A percentile compares a stretch with the other conserved stretches of the same genome.
Conservation (phyloP, 306 rosid species). For the Luffa aegyptiaca region DNA sequence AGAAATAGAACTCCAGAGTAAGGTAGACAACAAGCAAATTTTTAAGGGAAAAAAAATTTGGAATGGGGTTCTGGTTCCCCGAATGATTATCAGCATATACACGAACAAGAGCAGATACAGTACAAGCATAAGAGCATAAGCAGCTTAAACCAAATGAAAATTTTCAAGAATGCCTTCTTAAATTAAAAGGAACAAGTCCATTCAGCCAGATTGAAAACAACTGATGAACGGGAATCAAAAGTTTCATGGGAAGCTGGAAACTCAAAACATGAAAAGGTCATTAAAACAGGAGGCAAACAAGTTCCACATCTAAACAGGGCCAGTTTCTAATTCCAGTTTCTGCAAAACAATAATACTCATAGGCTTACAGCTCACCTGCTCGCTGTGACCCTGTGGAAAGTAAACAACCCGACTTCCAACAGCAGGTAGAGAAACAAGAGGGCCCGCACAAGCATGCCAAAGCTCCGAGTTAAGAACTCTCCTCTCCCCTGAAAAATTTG, state of each 20-base stretch:
- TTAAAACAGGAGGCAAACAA: neutral
- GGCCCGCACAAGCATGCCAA: constrained; percentile 99
- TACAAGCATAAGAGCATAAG: neutral
- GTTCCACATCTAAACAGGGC: neutral
- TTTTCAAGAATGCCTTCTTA: neutral
- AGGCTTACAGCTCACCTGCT: constrained; percentile 40
- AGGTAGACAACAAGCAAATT: neutral
- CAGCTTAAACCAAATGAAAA: neutral
- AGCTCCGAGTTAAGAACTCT: constrained; percentile 90
- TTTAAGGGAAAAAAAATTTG: neutral
- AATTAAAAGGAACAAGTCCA: neutral
- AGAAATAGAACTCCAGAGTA: neutral
- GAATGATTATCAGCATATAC: neutral
- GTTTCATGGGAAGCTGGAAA: neutral
- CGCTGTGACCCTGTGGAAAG: constrained; percentile 97
- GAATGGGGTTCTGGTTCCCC: neutral
- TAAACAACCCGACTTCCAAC: constrained; percentile 87
- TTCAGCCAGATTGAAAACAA: neutral
- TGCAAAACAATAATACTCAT: neutral
- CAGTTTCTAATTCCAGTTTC: neutral
- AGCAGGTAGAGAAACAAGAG: constrained; percentile 85
- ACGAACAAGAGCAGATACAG: neutral
- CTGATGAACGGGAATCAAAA: neutral
- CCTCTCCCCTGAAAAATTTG: constrained; percentile 67
- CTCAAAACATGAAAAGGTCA: neutral